Conservation (phyloP, 306 rosid genomes). For the Hylodesmum podocarpum region DNA sequence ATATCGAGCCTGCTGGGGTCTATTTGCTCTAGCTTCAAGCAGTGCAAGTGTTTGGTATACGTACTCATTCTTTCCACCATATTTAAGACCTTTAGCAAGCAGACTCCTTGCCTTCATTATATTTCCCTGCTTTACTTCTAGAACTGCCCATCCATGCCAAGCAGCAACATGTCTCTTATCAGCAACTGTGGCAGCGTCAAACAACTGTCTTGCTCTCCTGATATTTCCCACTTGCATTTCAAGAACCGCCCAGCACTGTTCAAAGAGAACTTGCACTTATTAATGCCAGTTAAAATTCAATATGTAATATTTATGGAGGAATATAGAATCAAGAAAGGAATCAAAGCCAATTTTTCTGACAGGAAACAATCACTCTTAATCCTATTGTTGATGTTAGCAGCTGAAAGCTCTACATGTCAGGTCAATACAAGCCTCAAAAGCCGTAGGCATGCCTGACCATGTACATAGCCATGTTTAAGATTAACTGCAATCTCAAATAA, state of each 20-base stretch:
- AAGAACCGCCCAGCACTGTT: constrained; percentile 95
- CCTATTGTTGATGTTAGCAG: not conserved
- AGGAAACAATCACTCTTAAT: constrained; percentile 1
- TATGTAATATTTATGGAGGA: too few species aligned
- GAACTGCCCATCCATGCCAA: constrained; percentile 99
- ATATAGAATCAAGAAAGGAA: too few species aligned
- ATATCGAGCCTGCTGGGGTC: constrained; percentile 84
- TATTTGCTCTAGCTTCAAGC: constrained; percentile 81
- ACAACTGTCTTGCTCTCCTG: constrained; percentile 79
- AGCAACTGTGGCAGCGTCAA: constrained; percentile 95
- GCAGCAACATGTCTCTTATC: constrained; percentile 93
- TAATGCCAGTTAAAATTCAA: constrained; percentile 7
- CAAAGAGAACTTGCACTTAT: constrained; percentile 23
- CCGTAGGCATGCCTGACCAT: not conserved
- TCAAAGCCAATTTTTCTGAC: too few species aligned
- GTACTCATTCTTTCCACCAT: constrained; percentile 88
- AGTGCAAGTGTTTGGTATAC: constrained; percentile 88
- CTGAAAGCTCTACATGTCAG: constrained; percentile 9
- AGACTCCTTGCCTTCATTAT: constrained; percentile 75
- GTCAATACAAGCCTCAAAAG: constrained; percentile 15
- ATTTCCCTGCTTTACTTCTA: constrained; percentile 90
- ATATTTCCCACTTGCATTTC: constrained; percentile 77
- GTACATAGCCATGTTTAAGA: not conserved
- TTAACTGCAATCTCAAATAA: not conserved
- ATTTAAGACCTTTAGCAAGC: constrained; percentile 76